These are phyloP conservation scores for Cladophialophora yegresii DNA, from an alignment of 2,329 filamentous ascomycete genomes.

Conservation along the genomic window DNA sequence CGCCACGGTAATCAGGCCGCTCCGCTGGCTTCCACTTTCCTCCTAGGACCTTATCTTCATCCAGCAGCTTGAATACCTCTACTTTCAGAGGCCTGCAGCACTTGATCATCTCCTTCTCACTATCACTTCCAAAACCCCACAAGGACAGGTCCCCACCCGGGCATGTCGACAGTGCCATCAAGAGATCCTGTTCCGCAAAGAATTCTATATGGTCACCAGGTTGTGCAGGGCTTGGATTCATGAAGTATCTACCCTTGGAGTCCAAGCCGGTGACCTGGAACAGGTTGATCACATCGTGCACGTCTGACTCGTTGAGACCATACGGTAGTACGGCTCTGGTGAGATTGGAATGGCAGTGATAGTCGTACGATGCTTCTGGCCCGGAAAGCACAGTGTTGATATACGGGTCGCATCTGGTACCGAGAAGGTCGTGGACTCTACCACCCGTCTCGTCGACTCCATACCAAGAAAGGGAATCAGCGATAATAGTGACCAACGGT, in stretches of 20 bases:
- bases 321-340: slow-evolving; percentile 69
- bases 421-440: slow-evolving; percentile 74
- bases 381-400: slow-evolving; percentile 72
- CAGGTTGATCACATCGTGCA: slow-evolving; percentile 83
- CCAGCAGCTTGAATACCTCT: slow-evolving; percentile 67
- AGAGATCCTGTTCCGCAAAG: slow-evolving; percentile 74
- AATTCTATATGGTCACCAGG: slow-evolving; percentile 67
- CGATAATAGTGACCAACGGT: slow-evolving; percentile 67
- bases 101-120: slow-evolving; percentile 67
- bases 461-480: slow-evolving; percentile 65
- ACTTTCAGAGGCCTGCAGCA: slow-evolving; percentile 74
- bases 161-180: slow-evolving; percentile 67
- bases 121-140: slow-evolving; percentile 70
- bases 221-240: slow-evolving; percentile 56
- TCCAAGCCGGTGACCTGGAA: slow-evolving; percentile 84
- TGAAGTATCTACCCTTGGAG: slow-evolving; percentile 71
- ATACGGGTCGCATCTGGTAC: slow-evolving; percentile 82
- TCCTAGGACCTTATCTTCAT: slow-evolving; percentile 50
- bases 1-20: slow-evolving; percentile 62
- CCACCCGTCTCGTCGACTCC: slow-evolving; percentile 65
- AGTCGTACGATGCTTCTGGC: slow-evolving; percentile 65
- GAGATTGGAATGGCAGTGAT: slow-evolving; percentile 82
- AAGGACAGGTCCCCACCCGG: slow-evolving; percentile 77
- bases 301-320: slow-evolving; percentile 70
- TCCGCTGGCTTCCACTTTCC: slow-evolving; percentile 65